Percentiles rank a stretch among this genome's conserved stretches.
These are phyloP conservation scores for Candida ponderosae DNA, from an alignment of 805 yeast genomes.

Conservation along the genomic window DNA sequence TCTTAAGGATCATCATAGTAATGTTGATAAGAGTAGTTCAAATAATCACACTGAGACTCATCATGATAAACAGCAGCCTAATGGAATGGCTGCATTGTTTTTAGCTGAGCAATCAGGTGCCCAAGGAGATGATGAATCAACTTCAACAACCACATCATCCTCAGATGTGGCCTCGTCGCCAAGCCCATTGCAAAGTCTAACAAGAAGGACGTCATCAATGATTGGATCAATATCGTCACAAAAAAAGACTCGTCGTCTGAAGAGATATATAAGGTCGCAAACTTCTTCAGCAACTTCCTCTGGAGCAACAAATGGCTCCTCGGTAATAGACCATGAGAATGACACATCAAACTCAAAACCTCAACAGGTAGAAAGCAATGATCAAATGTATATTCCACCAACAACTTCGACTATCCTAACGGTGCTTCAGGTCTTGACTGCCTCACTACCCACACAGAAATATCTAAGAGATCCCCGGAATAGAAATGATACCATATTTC, in stretches of 20 bases:
- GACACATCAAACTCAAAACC: not conserved
- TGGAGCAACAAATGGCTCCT: not conserved
- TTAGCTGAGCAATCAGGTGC: not conserved
- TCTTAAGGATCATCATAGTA: too few species aligned
- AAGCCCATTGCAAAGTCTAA: not conserved
- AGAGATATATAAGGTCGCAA: constrained; percentile 19
- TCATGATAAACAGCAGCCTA: not conserved
- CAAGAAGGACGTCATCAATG: constrained; percentile 1
- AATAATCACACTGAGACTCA: too few species aligned
- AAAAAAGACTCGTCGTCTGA: constrained; percentile 9
- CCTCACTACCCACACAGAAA: constrained; percentile 68
- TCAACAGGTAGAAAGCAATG: constrained; percentile 1
- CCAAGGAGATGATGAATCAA: not conserved
- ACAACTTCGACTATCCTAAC: constrained; percentile 72
- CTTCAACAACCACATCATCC: constrained; percentile 2
- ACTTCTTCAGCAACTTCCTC: constrained; percentile 3
- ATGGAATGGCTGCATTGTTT: not conserved
- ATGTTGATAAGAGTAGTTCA: too few species aligned
- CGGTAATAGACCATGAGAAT: constrained; percentile 7
- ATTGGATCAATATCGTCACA: not conserved
- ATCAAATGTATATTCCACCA: constrained; percentile 39
- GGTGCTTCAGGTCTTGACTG: constrained; percentile 67
- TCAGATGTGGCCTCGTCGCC: not conserved
- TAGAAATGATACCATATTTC: constrained; percentile 64
- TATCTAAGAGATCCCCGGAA: constrained; percentile 61